Evolutionary conservation across 1,284 basidiomycete species (phyloP).

Genomic region (Cryptococcus sp.): DNA sequence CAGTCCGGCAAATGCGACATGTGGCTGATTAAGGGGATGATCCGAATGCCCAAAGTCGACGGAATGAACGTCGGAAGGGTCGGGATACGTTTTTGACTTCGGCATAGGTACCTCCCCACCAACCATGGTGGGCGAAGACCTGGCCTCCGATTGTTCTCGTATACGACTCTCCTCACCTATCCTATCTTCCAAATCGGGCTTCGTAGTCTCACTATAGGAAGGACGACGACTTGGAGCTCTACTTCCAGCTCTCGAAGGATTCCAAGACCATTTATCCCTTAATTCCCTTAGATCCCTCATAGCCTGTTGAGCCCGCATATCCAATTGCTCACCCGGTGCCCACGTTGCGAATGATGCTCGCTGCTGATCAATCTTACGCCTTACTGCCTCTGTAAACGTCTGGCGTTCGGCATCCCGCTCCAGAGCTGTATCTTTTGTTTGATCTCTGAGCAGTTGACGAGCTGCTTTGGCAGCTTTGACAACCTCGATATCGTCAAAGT

Average conservation of each 20-base stretch:
- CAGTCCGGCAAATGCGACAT: conserved; percentile 11
- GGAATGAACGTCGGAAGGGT: no score
- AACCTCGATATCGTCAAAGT: conserved; percentile 51
- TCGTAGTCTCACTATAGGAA: neutral
- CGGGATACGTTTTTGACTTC: conserved; percentile 29
- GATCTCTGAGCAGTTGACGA: conserved; percentile 42
- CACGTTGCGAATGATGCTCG: conserved; percentile 32
- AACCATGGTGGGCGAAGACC: conserved; percentile 33
- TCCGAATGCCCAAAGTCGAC: no score
- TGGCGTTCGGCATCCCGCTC: conserved; percentile 21
- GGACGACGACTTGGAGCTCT: conserved; percentile 14
- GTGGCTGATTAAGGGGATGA: conserved; percentile 9
- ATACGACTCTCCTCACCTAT: neutral
- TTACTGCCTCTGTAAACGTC: conserved; percentile 37
- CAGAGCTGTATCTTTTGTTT: conserved; percentile 40
- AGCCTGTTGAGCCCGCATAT: conserved; percentile 32
- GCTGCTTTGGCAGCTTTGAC: conserved; percentile 52
- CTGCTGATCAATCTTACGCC: conserved; percentile 36
- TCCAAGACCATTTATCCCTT: conserved; percentile 27
- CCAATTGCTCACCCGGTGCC: conserved; percentile 38
- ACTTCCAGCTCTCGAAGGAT: conserved; percentile 12
- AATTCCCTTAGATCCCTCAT: conserved; percentile 40
- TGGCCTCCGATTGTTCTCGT: conserved; percentile 28
- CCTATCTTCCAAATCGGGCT: neutral
- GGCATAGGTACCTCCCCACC: conserved; percentile 18